Conservation (phyloP, 2,329 filamentous ascomycete genomes). For the Sphaerostilbella broomeana region DNA sequence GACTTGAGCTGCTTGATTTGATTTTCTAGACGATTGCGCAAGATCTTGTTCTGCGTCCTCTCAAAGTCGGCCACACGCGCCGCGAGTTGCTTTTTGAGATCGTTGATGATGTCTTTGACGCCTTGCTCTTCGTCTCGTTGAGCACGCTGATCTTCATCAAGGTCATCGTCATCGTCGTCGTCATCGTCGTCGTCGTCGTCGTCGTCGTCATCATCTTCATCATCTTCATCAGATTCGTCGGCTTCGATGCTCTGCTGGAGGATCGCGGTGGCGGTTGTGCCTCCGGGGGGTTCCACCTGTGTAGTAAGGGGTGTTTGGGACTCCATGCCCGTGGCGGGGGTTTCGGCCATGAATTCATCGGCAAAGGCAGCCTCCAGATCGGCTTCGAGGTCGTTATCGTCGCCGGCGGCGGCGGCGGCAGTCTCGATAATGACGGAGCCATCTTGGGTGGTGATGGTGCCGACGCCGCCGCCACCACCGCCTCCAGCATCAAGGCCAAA, state of each 20-base stretch:
- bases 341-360: conserved; percentile 33
- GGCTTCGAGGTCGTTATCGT: conserved; percentile 47
- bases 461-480: too few relatives aligned
- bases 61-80: conserved; percentile 39
- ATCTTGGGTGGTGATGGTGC: too few relatives aligned
- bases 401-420: too few relatives aligned
- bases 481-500: too few relatives aligned
- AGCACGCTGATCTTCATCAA: conserved; percentile 48
- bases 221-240: conserved; percentile 35
- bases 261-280: conserved; percentile 18
- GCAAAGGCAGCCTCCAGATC: conserved; percentile 50
- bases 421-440: conserved; percentile 24
- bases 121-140: conserved; percentile 46
- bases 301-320: conserved; percentile 41
- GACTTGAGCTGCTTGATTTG: conserved; percentile 43
- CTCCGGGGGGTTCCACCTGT: conserved; percentile 39
- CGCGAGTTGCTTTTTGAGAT: conserved; percentile 45
- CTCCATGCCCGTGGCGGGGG: conserved; percentile 36
- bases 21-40: conserved; percentile 43
- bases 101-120: conserved; percentile 48
- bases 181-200: conserved; percentile 37
- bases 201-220: conserved; percentile 40
- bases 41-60: conserved; percentile 39
- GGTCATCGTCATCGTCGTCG: conserved; percentile 40
- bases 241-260: conserved; percentile 41